These are phyloP conservation scores for Lentinus brumalis DNA, from an alignment of 768 basidiomycete species.

Conservation along the genomic window DNA sequence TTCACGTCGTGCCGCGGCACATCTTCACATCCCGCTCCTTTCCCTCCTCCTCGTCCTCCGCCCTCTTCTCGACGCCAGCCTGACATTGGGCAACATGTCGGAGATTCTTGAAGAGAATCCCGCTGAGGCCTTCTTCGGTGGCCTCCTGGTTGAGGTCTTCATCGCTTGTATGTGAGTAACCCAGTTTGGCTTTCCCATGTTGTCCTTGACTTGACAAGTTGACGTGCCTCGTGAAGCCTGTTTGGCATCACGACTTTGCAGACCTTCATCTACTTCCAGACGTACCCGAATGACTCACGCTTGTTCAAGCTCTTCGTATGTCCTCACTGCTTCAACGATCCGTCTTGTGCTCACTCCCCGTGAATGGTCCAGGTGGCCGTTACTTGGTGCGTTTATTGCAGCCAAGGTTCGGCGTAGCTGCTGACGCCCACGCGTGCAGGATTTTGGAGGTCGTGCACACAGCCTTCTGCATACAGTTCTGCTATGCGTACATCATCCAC, in stretches of 20 bases:
- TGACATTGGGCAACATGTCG: neutral
- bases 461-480: neutral
- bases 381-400: neutral
- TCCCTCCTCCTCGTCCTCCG: too few relatives aligned
- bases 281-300: slow-evolving; percentile 2
- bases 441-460: slow-evolving; percentile 1
- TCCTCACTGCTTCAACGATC: too few relatives aligned
- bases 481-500: neutral
- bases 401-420: neutral
- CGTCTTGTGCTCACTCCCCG: neutral
- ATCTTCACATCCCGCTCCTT: too few relatives aligned
- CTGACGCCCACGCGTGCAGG: neutral
- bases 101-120: slow-evolving; percentile 2
- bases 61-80: too few relatives aligned
- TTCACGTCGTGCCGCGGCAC: too few relatives aligned
- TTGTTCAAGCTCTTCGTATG: slow-evolving; percentile 9
- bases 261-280: slow-evolving; percentile 16
- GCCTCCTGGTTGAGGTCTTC: slow-evolving; percentile 14
- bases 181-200: too few relatives aligned
- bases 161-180: slow-evolving; percentile 15
- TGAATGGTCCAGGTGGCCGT: neutral
- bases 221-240: slow-evolving; percentile 5
- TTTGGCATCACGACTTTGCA: slow-evolving; percentile 18
- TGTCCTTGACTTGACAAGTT: neutral
- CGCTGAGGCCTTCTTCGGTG: slow-evolving; percentile 14